phyloP scores from a whole-genome alignment of 2,329 filamentous ascomycete genomes.

The Cladosporium sp. region DNA sequence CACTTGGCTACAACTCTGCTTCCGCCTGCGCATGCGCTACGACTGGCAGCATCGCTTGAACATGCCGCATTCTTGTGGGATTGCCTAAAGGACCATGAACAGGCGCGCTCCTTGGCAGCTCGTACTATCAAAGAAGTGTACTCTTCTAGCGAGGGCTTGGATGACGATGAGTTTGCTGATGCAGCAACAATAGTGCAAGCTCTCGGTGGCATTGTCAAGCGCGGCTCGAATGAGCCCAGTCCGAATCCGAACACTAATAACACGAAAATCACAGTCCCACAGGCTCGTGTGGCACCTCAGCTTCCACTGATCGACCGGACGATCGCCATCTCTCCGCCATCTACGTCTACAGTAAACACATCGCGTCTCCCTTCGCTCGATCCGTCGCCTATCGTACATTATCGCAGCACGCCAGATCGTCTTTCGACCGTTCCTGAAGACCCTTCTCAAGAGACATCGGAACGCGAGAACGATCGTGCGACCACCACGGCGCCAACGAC shows the following conservation, averaged over 20 bases:
- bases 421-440: slow-evolving; percentile 32
- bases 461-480: slow-evolving; percentile 16
- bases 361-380: neutral
- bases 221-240: slow-evolving; percentile 45
- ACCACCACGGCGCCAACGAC: slow-evolving; percentile 14
- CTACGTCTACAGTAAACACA: slow-evolving; percentile 9
- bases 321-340: slow-evolving; percentile 28
- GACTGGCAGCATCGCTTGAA: slow-evolving; percentile 85
- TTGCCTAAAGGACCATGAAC: slow-evolving; percentile 76
- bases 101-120: slow-evolving; percentile 71
- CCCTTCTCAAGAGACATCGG: slow-evolving; percentile 14
- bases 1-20: slow-evolving; percentile 69
- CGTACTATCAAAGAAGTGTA: slow-evolving; percentile 87
- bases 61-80: slow-evolving; percentile 92
- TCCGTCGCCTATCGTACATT: neutral
- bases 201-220: slow-evolving; percentile 82
- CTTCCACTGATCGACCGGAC: slow-evolving; percentile 26
- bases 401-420: slow-evolving; percentile 24
- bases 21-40: slow-evolving; percentile 83
- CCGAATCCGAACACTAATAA: slow-evolving; percentile 2
- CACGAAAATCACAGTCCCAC: slow-evolving; percentile 5
- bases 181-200: slow-evolving; percentile 83
- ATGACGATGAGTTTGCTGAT: slow-evolving; percentile 92
- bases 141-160: slow-evolving; percentile 84
- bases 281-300: slow-evolving; percentile 1